Evolutionary conservation across 139 green algal genomes (phyloP).

Genomic region (Closterium sp.): DNA sequence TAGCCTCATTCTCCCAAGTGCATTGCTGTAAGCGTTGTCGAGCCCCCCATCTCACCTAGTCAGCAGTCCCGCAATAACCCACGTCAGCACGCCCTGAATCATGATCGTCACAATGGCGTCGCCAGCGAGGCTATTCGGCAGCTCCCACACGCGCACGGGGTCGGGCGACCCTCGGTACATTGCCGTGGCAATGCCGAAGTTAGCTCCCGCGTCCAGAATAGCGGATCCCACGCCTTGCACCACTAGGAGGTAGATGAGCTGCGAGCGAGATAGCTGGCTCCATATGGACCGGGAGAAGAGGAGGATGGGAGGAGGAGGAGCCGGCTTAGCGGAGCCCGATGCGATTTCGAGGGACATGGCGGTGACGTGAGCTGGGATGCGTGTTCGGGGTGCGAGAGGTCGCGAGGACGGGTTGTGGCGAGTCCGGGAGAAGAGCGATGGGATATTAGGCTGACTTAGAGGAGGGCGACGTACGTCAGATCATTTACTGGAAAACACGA

Average conservation of each 20-base stretch:
- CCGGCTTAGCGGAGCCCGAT: not conserved
- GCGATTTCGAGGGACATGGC: not conserved
- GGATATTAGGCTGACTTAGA: not conserved
- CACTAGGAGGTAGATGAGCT: not conserved
- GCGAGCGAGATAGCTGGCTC: not conserved
- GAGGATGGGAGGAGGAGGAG: not conserved
- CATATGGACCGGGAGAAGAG: not conserved
- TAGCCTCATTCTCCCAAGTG: not conserved
- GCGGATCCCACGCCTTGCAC: not conserved
- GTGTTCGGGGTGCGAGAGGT: not conserved
- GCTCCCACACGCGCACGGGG: not conserved
- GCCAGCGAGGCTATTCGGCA: not conserved
- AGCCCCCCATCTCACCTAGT: not conserved
- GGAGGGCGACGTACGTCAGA: too few species aligned
- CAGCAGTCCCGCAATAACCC: not conserved
- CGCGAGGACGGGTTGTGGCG: too few species aligned
- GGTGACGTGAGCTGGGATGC: not conserved
- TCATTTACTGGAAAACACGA: not conserved
- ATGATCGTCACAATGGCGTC: slow-evolving; percentile 6
- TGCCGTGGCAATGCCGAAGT: slow-evolving; percentile 1
- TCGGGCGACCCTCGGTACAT: not conserved
- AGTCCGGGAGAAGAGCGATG: not conserved
- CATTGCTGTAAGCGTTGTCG: not conserved
- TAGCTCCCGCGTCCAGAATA: not conserved
- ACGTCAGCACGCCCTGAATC: not conserved